Base-by-base conservation (phyloP, 352 stramenopile genomes). In the Globisporangium irregulare region DNA sequence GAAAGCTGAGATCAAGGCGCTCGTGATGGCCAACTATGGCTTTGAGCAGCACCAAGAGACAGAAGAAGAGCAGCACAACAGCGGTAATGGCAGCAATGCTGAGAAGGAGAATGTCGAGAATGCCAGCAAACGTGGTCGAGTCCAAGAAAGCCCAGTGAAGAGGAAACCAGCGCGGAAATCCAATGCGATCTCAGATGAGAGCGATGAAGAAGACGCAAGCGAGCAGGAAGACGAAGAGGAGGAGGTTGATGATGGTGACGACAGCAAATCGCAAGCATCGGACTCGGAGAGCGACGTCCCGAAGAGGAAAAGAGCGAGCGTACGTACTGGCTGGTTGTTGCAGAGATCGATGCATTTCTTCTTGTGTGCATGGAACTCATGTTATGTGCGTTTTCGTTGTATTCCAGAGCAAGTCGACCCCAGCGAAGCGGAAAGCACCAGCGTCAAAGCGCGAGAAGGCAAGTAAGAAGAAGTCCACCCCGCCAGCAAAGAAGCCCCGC, bases 161-260 rank as follows among this genome's bases (percentile, higher is more conserved):
- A 71, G 66, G 51, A 70, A 55, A 56, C 48, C 10, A 15, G 24
- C 22, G 58, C 43, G 32, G 25, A 80, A 75, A 50, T 67, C 66
- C 43, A 77, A 82, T 66, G 43, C 70, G 43, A 70, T 86, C 51
- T 73, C 78, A n/a, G 76, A 86, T 66, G 72, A 71, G 62, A 69
- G 8, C 36, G 73, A 77, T 1, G 70, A 77, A 0, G 64, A 73
- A 46, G 66, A 73, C 36, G 36, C 14, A 32, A 69, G 6, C 27
- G 73, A 76, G 0, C 68, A 76, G 0, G 67, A 73, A 0, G 68
- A 78, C 12, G 50, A 64, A 18, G 53, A 62, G 7, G 51, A 55
- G 27, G 54, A 55, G 24, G 70, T 73, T 59, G 70, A 77, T 3
- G 68, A 68, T 32, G 63, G 66, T 18, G 69, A 72, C 1, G 57